Evolutionary conservation across 1,139 yeast species (phyloP), one percentile per base, ranked within the genome.

Genomic region (Taphrina wiesneri): DNA sequence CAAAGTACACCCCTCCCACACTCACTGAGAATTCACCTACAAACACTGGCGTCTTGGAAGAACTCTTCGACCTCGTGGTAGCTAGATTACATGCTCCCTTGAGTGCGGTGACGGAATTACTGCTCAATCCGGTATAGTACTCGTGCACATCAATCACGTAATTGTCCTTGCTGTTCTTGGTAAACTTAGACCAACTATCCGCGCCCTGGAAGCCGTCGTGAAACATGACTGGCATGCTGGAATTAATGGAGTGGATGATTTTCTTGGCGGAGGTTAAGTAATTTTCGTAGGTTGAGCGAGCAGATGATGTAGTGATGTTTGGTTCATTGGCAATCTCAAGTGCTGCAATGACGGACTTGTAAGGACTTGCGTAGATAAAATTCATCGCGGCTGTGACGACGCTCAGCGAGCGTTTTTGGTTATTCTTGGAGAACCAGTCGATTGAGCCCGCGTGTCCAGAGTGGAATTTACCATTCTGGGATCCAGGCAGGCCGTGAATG

Each of bases 391-490:
- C 64, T 13, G 46, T 52, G n/a, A 60, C 57, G 30, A 26, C 64
- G 19, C 17, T 28, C 49, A 60, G 43, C 21, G 57, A 49, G 9
- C 57, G 56, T 19, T 49, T 21, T 52, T 60, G 56, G 17, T 60
- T 60, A 13, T 39, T 43, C 7, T 23, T 11, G 13, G 49, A 36
- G 30, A 49, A 86, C 85, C 88, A 90, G 9, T 78, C 79, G 63
- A 84, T 74, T 15, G 73, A 72, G 71, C 88, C 96, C 74, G 96
- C 83, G 65, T 85, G 79, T 28, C 97, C 97, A 25, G 95, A 87
- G 77, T 90, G 91, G 74, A 91, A 96, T 78, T 91, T 91, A 30
- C 97, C 96, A 74, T 91, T 91, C 75, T 91, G 97, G 34, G 96
- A 87, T 11, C 96, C 97, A 56, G 96, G 92, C 28, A 88, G 93